Evolutionary conservation across 1,284 basidiomycete genomes (phyloP), one percentile per base, ranked within the genome.

Genomic region (Papiliotrema laurentii): DNA sequence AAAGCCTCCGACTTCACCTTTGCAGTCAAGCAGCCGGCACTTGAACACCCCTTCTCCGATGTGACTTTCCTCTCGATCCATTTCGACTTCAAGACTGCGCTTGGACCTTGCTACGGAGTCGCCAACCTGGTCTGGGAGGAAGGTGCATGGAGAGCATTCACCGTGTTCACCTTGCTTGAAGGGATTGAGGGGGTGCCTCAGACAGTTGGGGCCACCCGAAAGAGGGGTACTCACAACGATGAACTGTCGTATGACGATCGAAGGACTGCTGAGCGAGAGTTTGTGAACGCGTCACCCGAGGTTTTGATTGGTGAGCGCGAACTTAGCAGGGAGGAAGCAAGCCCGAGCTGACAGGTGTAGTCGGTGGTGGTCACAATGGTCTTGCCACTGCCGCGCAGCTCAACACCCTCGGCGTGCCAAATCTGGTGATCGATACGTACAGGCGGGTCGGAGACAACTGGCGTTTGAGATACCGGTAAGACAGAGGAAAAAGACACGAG

Each of bases 321-420:
- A 26, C 26, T 7, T 5, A 54, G 13, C 16, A 0, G 19, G 19
- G 9, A 11, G 14, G 5, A 9, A 18, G n/a, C 37, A 10, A 19
- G 16, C 42, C 53, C 52, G 26, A 51, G 14, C 5, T 4, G 25
- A 18, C n/a, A n/a, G n/a, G n/a, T n/a, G 14, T 42, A 64, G 64
- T 85, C 39, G 84, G 84, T 2, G 84, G 75, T 9, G 84, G 84
- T 0, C 84, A 86, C 65, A 78, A 79, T 45, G 85, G 84, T 7
- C 66, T 87, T 27, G 79, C 77, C 4, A 62, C 80, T 13, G 82
- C 81, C 3, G 84, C 83, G 33, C 72, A 81, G 39, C 71, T 85
- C 50, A 81, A 81, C 62, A 66, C 75, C 34, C 64, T 83, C 6
- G 81, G 76, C 27, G 71, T 85, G 16, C 66, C 75, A 5, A 71